Base-by-base conservation (phyloP, 1,284 basidiomycete species). In the Cutaneotrichosporon cavernicola region DNA sequence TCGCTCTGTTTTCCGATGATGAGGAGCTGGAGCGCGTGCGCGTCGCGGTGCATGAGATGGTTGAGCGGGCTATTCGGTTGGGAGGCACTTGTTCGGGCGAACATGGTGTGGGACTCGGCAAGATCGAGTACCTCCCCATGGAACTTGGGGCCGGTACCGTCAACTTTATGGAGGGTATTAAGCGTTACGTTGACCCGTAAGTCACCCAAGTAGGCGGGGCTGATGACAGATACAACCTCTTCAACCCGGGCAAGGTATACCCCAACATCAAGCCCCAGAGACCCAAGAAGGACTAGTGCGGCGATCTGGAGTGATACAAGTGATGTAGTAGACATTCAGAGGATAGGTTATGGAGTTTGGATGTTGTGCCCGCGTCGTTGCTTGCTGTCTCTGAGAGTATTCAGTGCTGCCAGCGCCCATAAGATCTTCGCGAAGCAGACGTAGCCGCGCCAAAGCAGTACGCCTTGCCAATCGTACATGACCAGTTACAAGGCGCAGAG, bases 41-140 rank as follows among this genome's bases (percentile, higher is more conserved):
- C 58, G 77, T 76, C 14, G 81, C 80, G 2, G 83, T 83, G 6
- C 80, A 82, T 47, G 74, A 81, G 31, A 82, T 84, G 78, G 82
- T 82, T 18, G 72, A 81, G 43, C 73, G 81, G 21, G 83, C 83
- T 0, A 82, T 83, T 67, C 70, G 75, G 22, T 72, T 84, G 16
- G 81, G 80, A 21, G 83, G 83, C 0, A 84, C 83, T 2, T 83
- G 82, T 69, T 83, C 82, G 4, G 91, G 92, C 11, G 92, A 94
- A 75, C 92, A 94, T 74, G 92, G 92, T 2, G 87, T 93, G 22
- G 90, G 91, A 1, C 77, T 91, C 16, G 90, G 90, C 22, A 92
- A 92, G 82, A 88, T 79, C 70, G 85, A 81, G 67, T 68, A 68
- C 60, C 84, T 94, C 3, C 76, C 82, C 31, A 83, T 86, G 53